These are phyloP conservation scores for Globisporangium orthogonon DNA, from an alignment of 352 stramenopile species.

Conservation along the genomic window DNA sequence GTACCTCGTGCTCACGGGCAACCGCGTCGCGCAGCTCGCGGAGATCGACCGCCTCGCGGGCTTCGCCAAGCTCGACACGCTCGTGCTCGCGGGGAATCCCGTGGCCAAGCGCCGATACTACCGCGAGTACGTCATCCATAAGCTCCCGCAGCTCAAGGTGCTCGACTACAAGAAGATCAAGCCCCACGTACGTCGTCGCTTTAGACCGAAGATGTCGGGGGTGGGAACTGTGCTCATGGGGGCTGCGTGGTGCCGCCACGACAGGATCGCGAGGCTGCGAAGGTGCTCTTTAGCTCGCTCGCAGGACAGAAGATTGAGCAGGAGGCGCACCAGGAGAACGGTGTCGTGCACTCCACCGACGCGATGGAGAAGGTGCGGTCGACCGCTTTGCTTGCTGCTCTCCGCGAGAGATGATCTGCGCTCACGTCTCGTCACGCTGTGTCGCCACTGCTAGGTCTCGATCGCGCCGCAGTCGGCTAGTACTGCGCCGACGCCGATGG, in stretches of 20 bases:
- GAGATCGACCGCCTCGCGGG: constrained; percentile 79
- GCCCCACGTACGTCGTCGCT: constrained; percentile 41
- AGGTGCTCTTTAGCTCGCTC: constrained; percentile 69
- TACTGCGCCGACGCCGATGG: constrained; percentile 9
- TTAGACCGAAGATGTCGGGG: too few species aligned
- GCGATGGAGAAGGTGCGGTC: constrained; percentile 30
- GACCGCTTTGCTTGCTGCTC: neutral
- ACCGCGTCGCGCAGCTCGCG: constrained; percentile 71
- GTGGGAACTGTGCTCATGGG: neutral
- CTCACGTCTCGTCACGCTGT: too few species aligned
- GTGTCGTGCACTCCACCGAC: constrained; percentile 27
- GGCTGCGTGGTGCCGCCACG: neutral
- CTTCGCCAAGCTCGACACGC: constrained; percentile 82
- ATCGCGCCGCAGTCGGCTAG: constrained; percentile 4
- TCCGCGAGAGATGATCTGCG: too few species aligned
- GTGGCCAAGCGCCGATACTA: constrained; percentile 90
- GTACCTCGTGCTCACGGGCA: constrained; percentile 89
- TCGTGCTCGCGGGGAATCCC: constrained; percentile 85
- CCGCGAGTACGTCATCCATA: constrained; percentile 90
- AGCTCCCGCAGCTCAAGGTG: constrained; percentile 78
- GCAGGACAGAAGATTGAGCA: constrained; percentile 59
- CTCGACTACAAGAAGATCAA: constrained; percentile 86
- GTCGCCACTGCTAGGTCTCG: constrained; percentile 8
- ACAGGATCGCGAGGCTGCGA: constrained; percentile 72
- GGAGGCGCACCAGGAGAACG: constrained; percentile 38